Evolutionary conservation across 108 stramenopile genomes (phyloP).

Genomic region (Conticribra guillardii): DNA sequence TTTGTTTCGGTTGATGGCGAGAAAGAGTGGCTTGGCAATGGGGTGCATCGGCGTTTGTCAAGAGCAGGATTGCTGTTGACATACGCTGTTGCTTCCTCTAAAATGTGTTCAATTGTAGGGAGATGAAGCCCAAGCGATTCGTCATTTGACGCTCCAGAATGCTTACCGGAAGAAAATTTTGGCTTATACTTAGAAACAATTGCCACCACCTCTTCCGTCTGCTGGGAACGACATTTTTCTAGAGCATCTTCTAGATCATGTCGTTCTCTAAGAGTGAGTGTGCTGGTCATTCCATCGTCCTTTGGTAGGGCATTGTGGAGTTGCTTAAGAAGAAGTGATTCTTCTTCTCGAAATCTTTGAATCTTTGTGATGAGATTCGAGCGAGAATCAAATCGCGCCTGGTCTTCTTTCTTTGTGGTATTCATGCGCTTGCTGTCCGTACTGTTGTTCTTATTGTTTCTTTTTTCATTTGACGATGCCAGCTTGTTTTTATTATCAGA

Average conservation of each 20-base stretch:
- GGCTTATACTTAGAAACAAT: slow-evolving; percentile 4
- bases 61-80: too few relatives aligned
- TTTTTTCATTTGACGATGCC: too few relatives aligned
- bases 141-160: too few relatives aligned
- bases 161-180: neutral
- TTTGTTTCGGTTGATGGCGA: too few relatives aligned
- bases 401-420: too few relatives aligned
- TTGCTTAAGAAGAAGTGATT: slow-evolving; percentile 5
- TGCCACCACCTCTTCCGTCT: slow-evolving; percentile 5
- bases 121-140: too few relatives aligned
- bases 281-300: slow-evolving; percentile 8
- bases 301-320: neutral
- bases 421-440: too few relatives aligned
- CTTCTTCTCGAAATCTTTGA: neutral
- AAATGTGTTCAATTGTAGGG: slow-evolving; percentile 6
- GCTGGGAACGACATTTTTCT: neutral
- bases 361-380: slow-evolving; percentile 6
- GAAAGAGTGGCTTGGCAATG: too few relatives aligned
- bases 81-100: slow-evolving; percentile 8
- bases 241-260: slow-evolving; percentile 11
- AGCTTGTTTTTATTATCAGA: too few relatives aligned
- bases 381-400: neutral
- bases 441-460: too few relatives aligned
- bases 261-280: neutral
- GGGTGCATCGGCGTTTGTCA: too few relatives aligned